Evolutionary conservation across 352 stramenopile genomes (phyloP).

Genomic region (Phytophthora aleatoria): DNA sequence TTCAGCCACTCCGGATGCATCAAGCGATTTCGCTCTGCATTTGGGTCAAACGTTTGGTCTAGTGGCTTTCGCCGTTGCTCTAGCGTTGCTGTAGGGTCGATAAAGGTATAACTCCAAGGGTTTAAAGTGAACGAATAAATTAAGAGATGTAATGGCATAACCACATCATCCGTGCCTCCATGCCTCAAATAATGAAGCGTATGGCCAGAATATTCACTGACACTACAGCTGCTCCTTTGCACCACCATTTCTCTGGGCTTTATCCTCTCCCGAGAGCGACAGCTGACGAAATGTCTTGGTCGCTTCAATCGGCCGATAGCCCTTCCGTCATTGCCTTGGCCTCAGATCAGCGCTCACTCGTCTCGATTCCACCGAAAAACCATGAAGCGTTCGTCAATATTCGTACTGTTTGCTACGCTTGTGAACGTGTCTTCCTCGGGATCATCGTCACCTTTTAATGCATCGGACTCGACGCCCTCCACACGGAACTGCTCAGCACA

Average conservation of each 20-base stretch:
- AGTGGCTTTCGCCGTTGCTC: not conserved
- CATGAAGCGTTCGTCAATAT: not conserved
- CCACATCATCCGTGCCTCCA: too few relatives aligned
- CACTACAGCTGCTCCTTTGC: not conserved
- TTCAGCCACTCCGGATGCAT: not conserved
- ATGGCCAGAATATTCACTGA: not conserved
- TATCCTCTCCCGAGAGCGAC: not conserved
- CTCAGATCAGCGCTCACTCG: not conserved
- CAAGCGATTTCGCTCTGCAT: not conserved
- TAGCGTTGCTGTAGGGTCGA: slow-evolving; percentile 6
- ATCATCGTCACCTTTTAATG: not conserved
- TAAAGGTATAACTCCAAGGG: not conserved
- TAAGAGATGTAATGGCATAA: too few relatives aligned
- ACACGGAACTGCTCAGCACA: not conserved
- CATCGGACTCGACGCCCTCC: not conserved
- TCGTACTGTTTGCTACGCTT: not conserved
- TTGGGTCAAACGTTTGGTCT: not conserved
- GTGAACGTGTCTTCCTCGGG: not conserved
- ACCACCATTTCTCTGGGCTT: not conserved
- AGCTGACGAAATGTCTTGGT: not conserved
- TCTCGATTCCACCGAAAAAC: not conserved
- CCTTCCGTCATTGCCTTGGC: not conserved
- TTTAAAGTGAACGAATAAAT: not conserved
- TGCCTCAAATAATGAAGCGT: too few relatives aligned
- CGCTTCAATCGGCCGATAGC: not conserved